Conservation (phyloP, 495 filamentous ascomycete species). For the Sordaria brevicollis region DNA sequence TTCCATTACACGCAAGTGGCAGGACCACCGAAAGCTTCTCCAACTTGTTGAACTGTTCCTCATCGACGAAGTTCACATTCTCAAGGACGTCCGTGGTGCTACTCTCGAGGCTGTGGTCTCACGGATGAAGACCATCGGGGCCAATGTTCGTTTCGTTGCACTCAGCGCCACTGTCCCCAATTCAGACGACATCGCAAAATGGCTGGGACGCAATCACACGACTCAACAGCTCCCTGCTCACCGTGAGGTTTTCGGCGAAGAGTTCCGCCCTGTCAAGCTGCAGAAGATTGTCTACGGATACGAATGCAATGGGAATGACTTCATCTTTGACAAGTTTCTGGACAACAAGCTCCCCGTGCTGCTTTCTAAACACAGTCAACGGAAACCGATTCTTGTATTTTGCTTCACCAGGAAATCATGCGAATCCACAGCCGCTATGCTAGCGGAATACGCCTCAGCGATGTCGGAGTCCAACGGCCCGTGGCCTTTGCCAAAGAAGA, state of each 20-base stretch:
- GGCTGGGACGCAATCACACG: slow-evolving; percentile 73
- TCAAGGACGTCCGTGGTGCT: slow-evolving; percentile 82
- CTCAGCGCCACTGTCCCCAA: slow-evolving; percentile 93
- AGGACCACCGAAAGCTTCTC: slow-evolving; percentile 76
- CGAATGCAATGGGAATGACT: slow-evolving; percentile 60
- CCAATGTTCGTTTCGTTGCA: slow-evolving; percentile 81
- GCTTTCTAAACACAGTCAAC: slow-evolving; percentile 63
- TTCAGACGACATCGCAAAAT: slow-evolving; percentile 77
- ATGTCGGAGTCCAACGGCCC: slow-evolving; percentile 44
- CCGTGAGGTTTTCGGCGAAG: slow-evolving; percentile 78
- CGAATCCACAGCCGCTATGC: slow-evolving; percentile 59
- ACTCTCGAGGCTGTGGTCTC: slow-evolving; percentile 94
- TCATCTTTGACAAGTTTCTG: slow-evolving; percentile 73
- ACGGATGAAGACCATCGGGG: slow-evolving; percentile 87
- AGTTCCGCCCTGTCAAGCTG: slow-evolving; percentile 79
- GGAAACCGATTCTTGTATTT: slow-evolving; percentile 88
- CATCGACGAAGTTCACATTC: slow-evolving; percentile 93
- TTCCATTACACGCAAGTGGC: slow-evolving; percentile 92
- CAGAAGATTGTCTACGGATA: slow-evolving; percentile 79
- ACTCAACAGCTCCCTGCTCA: slow-evolving; percentile 59
- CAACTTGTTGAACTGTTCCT: slow-evolving; percentile 82
- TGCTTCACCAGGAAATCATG: slow-evolving; percentile 78
- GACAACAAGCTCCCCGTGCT: slow-evolving; percentile 63
- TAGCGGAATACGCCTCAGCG: slow-evolving; percentile 56
- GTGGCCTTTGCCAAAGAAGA: slow-evolving; percentile 56